phyloP scores from a whole-genome alignment of 2,329 filamentous ascomycete genomes.

The Phyllosticta ampelicida region DNA sequence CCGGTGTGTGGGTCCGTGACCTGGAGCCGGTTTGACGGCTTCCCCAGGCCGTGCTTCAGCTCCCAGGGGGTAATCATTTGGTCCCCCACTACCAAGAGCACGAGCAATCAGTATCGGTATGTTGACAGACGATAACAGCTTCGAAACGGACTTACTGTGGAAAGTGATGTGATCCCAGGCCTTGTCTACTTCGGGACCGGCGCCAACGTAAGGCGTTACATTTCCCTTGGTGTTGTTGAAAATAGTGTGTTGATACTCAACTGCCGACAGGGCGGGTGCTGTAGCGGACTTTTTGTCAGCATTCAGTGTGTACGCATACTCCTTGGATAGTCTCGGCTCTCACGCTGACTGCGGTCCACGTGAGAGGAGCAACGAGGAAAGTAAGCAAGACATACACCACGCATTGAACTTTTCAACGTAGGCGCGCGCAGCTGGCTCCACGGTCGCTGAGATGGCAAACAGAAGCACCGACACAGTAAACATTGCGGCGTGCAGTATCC shows the following conservation, averaged over 20 bases:
- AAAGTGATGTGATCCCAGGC: slow-evolving; percentile 45
- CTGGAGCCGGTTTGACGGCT: slow-evolving; percentile 42
- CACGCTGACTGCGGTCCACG: not conserved
- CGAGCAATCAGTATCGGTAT: not conserved
- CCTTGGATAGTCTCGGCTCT: not conserved
- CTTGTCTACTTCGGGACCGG: slow-evolving; percentile 45
- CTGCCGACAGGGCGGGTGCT: slow-evolving; percentile 4
- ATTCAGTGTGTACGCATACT: not conserved
- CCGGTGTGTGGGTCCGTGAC: slow-evolving; percentile 47
- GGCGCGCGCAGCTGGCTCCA: not conserved
- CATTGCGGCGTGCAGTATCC: slow-evolving; percentile 3
- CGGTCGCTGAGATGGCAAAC: not conserved
- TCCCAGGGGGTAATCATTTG: slow-evolving; percentile 48
- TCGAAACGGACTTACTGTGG: slow-evolving; percentile 24
- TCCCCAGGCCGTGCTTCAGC: slow-evolving; percentile 39
- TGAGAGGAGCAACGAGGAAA: not conserved
- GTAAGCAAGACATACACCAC: slow-evolving; percentile 3
- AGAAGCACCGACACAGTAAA: slow-evolving; percentile 4
- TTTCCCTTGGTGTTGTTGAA: slow-evolving; percentile 4
- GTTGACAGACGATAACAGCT: not conserved
- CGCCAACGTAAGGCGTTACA: slow-evolving; percentile 41
- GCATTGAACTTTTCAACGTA: slow-evolving; percentile 3
- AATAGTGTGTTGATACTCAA: not conserved
- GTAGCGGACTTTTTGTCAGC: not conserved
- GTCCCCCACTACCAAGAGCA: slow-evolving; percentile 42